Evolutionary conservation across 192 early-diverging fungal species (phyloP), one percentile per base, ranked within the genome.

Genomic region (Phlyctochytrium planicorne): DNA sequence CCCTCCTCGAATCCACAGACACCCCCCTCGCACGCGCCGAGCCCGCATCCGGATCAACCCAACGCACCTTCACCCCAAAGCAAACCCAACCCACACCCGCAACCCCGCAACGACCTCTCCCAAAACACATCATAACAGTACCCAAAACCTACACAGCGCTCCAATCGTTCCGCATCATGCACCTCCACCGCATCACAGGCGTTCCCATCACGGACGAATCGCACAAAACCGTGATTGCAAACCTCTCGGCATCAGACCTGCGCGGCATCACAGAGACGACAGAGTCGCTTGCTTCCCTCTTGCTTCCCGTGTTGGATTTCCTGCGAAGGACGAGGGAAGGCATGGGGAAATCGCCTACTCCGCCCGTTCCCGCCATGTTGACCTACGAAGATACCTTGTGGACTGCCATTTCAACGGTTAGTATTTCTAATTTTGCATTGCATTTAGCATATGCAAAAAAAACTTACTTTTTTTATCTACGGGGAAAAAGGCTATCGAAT

Each of bases 231-330:
- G 80, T 91, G 0, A 82, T 89, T 1, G 86, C 82, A 30, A 90
- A 88, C 67, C 75, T 93, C 29, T 88, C 86, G 14, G 88, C 88
- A 1, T 81, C 81, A 10, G 91, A 93, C 78, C 69, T 93, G 30
- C 74, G 90, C 24, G 90, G 90, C 16, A 62, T 93, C 23, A 90
- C 85, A 56, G 65, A 75, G 25, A 73, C 74, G n/a, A 33, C 52
- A 35, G 62, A 64, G 25, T 72, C 84, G 30, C 70, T 90, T 33
- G 73, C 77, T 31, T 73, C 78, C n/a, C 75, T 93, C 52, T 70
- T 76, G 12, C 77, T 80, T 57, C 88, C 88, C 1, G 86, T 92
- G 0, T 75, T 89, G 24, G 85, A 80, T 36, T 93, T 85, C 65
- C 55, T 93, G 59, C 75, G 78, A 60, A 75, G 64, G 14, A 62